Evolutionary conservation across 148 eudicot species (phyloP), one percentile per base, ranked within the genome.

Genomic region (Nyssa sinensis): DNA sequence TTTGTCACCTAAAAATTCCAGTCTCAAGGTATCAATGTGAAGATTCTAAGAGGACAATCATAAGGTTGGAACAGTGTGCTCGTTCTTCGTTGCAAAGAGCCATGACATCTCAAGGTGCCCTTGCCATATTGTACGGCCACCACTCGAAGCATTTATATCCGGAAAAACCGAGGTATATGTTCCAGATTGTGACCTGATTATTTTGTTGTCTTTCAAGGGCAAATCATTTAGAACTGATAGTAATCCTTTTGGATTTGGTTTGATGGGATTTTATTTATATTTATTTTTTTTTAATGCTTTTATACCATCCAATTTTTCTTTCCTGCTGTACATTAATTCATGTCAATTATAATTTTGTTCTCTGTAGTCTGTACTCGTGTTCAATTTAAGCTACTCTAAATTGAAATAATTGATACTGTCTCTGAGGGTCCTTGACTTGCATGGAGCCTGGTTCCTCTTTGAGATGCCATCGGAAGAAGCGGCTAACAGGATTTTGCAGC

Each of bases 61-160:
- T 89, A 57, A 82, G 93, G 82, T 33, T 85, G 76, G 94, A 89
- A 84, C 97, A 89, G 76, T 80, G 80, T 78, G 88, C 87, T 59
- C 84, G 73, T 75, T 82, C 93, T 51, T 79, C 79, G 55, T 79
- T 80, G 82, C 89, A 88, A 77, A 92, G 97, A 85, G 76, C 82
- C 67, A 88, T 89, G 75, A 74, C 88, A 70, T 82, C 86, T 73
- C 87, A 80, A 76, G 91, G 94, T 33, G 92, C 97, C 66, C 79
- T 88, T 37, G 97, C 94, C 47, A 60, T 85, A 69, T 80, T 92
- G 63, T 89, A 79, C 78, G 91, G 94, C 62, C 91, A 83, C 51
- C 88, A 62, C 63, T 75, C 81, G 44, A 92, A 81, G 85, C 85
- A 92, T 71, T n/a, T 92, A 85, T 67, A 88, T 92, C 37, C 82